Conservation (phyloP, 306 rosid species). For the Cajanus cajan region DNA sequence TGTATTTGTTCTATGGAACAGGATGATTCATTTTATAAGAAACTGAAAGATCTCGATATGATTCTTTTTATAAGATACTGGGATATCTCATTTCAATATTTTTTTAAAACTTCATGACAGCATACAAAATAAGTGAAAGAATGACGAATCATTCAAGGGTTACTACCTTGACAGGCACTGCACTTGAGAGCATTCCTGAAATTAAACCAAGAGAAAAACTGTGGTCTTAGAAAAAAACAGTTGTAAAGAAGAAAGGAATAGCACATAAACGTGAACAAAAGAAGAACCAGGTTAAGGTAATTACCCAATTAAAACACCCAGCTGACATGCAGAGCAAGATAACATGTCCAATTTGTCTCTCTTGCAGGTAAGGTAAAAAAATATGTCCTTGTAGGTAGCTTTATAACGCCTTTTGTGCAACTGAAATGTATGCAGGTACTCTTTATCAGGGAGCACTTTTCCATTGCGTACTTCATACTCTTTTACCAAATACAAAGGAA, state of each 20-base stretch:
- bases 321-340: slow-evolving; percentile 73
- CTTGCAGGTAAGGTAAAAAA: slow-evolving; percentile 78
- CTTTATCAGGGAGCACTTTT: slow-evolving; percentile 41
- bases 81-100: not conserved
- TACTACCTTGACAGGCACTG: slow-evolving; percentile 73
- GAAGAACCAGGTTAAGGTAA: slow-evolving; percentile 10
- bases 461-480: slow-evolving; percentile 56
- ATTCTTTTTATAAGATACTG: slow-evolving; percentile 8
- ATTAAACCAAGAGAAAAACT: slow-evolving; percentile 26
- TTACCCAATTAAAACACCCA: slow-evolving; percentile 60
- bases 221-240: not conserved
- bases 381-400: slow-evolving; percentile 53
- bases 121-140: not conserved
- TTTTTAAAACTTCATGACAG: not conserved
- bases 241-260: not conserved
- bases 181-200: slow-evolving; percentile 79
- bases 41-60: not conserved
- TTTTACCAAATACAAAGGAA: slow-evolving; percentile 82
- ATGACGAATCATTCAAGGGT: slow-evolving; percentile 8
- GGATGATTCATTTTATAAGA: not conserved
- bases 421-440: slow-evolving; percentile 40
- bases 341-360: slow-evolving; percentile 65
- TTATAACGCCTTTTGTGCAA: slow-evolving; percentile 47
- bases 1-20: not conserved
- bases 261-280: not conserved